Percentiles rank a stretch among this genome's conserved stretches.
These are phyloP conservation scores for Russula griseocarnosa DNA, from an alignment of 768 basidiomycete species.

Conservation along the genomic window DNA sequence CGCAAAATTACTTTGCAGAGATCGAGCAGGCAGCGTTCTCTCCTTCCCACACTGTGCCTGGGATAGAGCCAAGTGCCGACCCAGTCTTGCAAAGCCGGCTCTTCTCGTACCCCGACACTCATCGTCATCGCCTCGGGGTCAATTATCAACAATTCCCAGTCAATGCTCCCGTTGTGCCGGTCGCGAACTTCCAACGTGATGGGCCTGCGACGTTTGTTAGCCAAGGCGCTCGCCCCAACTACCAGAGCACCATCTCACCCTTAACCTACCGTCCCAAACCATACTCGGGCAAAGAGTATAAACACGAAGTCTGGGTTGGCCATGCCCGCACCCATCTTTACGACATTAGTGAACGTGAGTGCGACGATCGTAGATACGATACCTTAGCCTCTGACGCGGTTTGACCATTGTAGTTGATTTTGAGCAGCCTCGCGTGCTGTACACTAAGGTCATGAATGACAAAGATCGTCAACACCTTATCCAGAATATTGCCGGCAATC, in stretches of 20 bases:
- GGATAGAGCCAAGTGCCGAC: conserved; percentile 86
- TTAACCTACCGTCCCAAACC: conserved; percentile 56
- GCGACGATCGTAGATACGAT: neutral
- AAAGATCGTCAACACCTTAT: conserved; percentile 57
- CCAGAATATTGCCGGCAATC: conserved; percentile 61
- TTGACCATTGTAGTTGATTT: conserved; percentile 58
- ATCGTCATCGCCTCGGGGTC: conserved; percentile 74
- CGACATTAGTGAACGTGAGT: conserved; percentile 77
- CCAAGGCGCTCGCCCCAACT: conserved; percentile 85
- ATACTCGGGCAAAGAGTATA: conserved; percentile 35
- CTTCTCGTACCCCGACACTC: conserved; percentile 91
- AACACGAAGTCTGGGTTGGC: conserved; percentile 75
- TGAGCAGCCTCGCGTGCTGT: conserved; percentile 74
- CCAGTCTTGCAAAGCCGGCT: conserved; percentile 79
- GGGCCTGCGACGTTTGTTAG: conserved; percentile 64
- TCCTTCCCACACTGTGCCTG: conserved; percentile 82
- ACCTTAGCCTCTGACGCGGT: conserved; percentile 3
- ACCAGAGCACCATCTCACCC: conserved; percentile 72
- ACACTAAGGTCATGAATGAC: conserved; percentile 63
- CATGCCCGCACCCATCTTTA: conserved; percentile 63
- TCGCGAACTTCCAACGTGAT: conserved; percentile 92
- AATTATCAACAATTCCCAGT: conserved; percentile 88
- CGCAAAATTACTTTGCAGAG: conserved; percentile 89
- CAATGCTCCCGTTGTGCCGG: conserved; percentile 69
- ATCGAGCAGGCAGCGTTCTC: conserved; percentile 91